A percentile compares a stretch with the other conserved stretches of the same genome.
Conservation (phyloP, 2,329 filamentous ascomycete genomes). For the Grosmannia huntii region DNA sequence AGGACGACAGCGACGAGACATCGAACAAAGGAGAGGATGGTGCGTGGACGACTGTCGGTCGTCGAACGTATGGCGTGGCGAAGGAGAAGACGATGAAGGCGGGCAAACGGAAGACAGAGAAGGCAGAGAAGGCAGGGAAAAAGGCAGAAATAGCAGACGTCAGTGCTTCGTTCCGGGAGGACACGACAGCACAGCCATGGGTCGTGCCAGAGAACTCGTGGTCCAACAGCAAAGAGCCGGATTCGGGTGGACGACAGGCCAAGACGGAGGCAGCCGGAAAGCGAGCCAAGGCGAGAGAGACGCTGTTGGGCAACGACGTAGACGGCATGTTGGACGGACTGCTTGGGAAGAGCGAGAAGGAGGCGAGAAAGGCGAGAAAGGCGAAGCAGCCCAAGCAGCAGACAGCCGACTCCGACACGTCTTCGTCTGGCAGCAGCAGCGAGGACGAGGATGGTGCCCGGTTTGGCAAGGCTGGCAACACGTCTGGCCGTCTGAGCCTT, state of each 20-base stretch:
- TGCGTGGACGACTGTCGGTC: slow-evolving; percentile 6
- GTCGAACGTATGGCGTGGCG: slow-evolving; percentile 9
- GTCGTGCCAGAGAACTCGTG: slow-evolving; percentile 7
- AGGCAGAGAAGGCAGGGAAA: neutral
- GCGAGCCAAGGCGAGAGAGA: neutral
- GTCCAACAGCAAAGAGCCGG: slow-evolving; percentile 3
- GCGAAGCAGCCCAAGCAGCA: too few relatives aligned
- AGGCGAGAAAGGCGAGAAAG: too few relatives aligned
- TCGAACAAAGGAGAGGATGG: neutral
- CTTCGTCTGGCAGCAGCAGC: neutral
- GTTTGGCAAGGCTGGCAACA: neutral
- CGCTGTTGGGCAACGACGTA: neutral
- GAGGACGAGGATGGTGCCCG: neutral
- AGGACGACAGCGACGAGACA: slow-evolving; percentile 6
- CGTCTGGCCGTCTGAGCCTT: neutral
- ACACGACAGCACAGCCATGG: neutral
- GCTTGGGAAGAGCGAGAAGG: neutral
- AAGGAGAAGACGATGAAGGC: neutral
- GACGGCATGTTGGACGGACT: neutral
- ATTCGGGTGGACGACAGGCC: neutral
- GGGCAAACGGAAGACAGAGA: neutral
- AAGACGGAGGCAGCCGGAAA: neutral
- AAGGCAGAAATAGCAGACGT: neutral
- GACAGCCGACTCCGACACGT: neutral
- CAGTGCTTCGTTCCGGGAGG: neutral